Evolutionary conservation across 2,329 filamentous ascomycete species (phyloP).

Genomic region (Trichophyton equinum): DNA sequence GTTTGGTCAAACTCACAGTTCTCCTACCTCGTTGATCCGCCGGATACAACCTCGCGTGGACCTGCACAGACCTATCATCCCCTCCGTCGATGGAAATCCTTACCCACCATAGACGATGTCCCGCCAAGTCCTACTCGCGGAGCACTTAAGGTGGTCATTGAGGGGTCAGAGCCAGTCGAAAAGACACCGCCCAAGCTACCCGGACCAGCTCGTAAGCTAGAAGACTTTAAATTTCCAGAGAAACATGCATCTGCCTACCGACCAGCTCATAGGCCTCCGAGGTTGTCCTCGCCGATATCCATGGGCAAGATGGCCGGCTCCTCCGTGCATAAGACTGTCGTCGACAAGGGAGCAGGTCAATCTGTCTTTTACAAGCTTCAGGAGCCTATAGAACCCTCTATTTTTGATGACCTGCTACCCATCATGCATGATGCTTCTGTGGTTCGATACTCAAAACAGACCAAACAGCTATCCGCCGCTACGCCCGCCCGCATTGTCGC

Average conservation of each 20-base stretch:
- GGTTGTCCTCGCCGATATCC: constrained; percentile 29
- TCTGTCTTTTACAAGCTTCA: constrained; percentile 37
- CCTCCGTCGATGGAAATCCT: constrained; percentile 51
- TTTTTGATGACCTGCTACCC: constrained; percentile 71
- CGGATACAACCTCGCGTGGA: constrained; percentile 30
- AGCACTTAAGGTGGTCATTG: constrained; percentile 69
- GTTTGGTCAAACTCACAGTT: constrained; percentile 32
- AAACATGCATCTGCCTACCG: constrained; percentile 65
- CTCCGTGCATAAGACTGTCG: neutral
- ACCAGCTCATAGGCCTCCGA: neutral
- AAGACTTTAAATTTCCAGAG: constrained; percentile 66
- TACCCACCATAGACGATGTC: constrained; percentile 59
- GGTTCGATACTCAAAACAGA: constrained; percentile 63
- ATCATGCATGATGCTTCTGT: constrained; percentile 71
- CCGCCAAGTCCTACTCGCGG: constrained; percentile 38
- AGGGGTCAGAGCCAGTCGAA: constrained; percentile 54
- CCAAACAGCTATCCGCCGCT: constrained; percentile 70
- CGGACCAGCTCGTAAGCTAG: constrained; percentile 75
- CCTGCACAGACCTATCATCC: neutral
- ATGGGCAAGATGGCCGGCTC: constrained; percentile 18
- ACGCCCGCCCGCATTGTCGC: constrained; percentile 84
- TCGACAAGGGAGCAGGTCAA: neutral
- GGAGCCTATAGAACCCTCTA: constrained; percentile 48
- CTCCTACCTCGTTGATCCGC: constrained; percentile 23
- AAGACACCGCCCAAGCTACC: constrained; percentile 57